phyloP scores from a whole-genome alignment of 106 monocot genomes.

The Dactylorhiza incarnata region DNA sequence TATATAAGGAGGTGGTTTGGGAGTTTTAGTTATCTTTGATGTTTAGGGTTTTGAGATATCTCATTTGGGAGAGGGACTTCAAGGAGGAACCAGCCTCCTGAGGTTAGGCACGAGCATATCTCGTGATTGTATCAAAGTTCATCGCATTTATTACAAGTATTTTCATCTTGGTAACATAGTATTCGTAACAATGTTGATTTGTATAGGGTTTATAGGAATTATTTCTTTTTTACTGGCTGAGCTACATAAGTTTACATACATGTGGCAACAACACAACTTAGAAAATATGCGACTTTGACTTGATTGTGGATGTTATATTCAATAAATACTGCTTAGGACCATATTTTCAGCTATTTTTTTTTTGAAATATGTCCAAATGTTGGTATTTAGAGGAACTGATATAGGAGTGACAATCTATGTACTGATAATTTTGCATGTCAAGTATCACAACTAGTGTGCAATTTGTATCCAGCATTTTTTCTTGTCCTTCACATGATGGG shows the following conservation, averaged over 20 bases:
- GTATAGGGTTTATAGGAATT: background rate
- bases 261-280: background rate
- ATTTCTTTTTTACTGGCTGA: background rate
- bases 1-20: too few species aligned
- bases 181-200: background rate
- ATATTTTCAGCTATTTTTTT: background rate
- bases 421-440: too few species aligned
- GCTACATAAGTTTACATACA: background rate
- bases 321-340: background rate
- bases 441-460: too few species aligned
- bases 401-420: too few species aligned
- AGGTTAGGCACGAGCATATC: too few species aligned
- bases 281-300: background rate
- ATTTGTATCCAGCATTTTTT: background rate
- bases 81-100: too few species aligned
- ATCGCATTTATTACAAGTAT: too few species aligned
- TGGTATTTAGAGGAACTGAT: background rate
- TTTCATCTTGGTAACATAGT: too few species aligned
- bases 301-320: background rate
- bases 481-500: background rate
- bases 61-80: too few species aligned
- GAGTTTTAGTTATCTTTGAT: too few species aligned
- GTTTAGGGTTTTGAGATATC: too few species aligned
- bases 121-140: too few species aligned
- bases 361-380: background rate